phyloP scores from a whole-genome alignment of 2,329 filamentous ascomycete genomes.

The Paecilomyces fulvus region DNA sequence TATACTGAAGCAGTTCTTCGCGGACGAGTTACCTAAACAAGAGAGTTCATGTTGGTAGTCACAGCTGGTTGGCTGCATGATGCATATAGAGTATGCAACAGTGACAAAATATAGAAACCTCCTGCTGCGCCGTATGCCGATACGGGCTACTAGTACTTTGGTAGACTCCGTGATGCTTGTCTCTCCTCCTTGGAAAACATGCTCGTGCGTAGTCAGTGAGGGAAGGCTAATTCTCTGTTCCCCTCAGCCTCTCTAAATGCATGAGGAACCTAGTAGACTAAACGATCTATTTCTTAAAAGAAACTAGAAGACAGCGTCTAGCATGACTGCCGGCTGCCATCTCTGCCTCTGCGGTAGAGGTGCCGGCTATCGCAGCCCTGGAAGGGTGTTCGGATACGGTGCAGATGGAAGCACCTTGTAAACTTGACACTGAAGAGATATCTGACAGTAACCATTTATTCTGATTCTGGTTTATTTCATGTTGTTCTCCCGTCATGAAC shows the following conservation, averaged over 20 bases:
- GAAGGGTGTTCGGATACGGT: too few species aligned
- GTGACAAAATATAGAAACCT: too few species aligned
- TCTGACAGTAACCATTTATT: too few species aligned
- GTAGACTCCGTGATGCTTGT: background rate
- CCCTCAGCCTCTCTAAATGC: background rate
- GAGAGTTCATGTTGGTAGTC: background rate
- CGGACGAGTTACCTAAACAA: background rate
- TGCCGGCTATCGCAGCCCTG: too few species aligned
- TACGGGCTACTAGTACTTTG: background rate
- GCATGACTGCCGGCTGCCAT: background rate
- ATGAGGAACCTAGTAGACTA: background rate
- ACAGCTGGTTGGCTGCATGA: background rate
- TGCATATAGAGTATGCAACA: background rate
- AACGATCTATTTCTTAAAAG: background rate
- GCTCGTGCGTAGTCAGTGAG: background rate
- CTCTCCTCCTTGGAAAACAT: background rate
- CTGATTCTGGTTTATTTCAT: background rate
- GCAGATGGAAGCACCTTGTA: too few species aligned
- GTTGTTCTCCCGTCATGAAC: background rate
- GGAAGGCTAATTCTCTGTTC: background rate
- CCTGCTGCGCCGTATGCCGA: background rate
- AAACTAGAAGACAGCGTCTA: background rate
- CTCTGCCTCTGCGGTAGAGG: too few species aligned
- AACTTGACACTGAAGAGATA: too few species aligned
- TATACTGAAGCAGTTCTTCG: background rate